These are phyloP conservation scores for Cladorrhinum samala DNA, from an alignment of 495 filamentous ascomycete species.

Conservation along the genomic window DNA sequence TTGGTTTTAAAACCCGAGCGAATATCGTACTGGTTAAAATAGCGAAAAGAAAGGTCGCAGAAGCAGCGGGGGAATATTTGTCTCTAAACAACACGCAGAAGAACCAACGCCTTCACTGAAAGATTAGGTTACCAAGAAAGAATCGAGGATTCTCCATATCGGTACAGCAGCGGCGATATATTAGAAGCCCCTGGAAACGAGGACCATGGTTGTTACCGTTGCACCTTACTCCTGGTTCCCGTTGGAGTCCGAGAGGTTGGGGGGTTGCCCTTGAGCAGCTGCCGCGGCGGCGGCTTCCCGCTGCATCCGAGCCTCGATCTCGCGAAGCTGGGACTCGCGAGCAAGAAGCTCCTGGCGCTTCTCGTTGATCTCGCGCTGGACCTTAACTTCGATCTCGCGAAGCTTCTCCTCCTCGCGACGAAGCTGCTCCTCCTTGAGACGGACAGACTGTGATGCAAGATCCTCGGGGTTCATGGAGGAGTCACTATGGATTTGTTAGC, in stretches of 20 bases:
- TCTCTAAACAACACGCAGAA: conserved; percentile 30
- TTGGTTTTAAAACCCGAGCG: conserved; percentile 18
- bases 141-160: conserved; percentile 15
- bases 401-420: conserved; percentile 99
- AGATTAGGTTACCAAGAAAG: conserved; percentile 20
- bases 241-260: conserved; percentile 40
- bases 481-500: conserved; percentile 46
- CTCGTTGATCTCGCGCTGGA: conserved; percentile 98
- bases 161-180: conserved; percentile 15
- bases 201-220: conserved; percentile 6
- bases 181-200: not conserved
- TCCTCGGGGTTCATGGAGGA: conserved; percentile 98
- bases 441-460: conserved; percentile 90
- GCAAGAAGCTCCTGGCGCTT: conserved; percentile 98
- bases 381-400: conserved; percentile 97
- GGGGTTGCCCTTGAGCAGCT: conserved; percentile 21
- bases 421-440: conserved; percentile 98
- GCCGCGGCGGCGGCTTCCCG: conserved; percentile 41
- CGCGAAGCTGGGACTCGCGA: conserved; percentile 94
- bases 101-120: conserved; percentile 34
- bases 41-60: conserved; percentile 17
- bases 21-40: conserved; percentile 27
- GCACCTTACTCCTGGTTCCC: conserved; percentile 39
- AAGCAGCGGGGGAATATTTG: conserved; percentile 33
- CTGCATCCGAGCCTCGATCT: conserved; percentile 68